Evolutionary conservation across 2,329 filamentous ascomycete species (phyloP).

Genomic region (Trichoderma pleuroti): DNA sequence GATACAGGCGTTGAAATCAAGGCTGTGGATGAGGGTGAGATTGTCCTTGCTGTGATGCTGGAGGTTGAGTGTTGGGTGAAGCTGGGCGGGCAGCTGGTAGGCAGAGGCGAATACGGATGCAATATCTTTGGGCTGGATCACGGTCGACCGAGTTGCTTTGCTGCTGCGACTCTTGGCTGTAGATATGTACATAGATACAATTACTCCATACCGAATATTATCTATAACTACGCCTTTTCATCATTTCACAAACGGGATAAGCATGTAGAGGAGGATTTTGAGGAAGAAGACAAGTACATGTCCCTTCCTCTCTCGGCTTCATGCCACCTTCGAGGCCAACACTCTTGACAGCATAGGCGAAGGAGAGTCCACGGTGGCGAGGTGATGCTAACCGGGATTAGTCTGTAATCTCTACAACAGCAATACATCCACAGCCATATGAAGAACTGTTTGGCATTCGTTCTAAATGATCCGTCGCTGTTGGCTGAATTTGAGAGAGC

Average conservation of each 20-base stretch:
- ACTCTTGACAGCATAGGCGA: background rate
- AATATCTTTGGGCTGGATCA: background rate
- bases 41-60: background rate
- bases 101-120: background rate
- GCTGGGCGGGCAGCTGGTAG: background rate
- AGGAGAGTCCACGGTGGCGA: too few species aligned
- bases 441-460: background rate
- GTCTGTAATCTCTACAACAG: background rate
- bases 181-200: background rate
- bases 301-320: background rate
- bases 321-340: background rate
- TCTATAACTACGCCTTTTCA: background rate
- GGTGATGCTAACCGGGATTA: background rate
- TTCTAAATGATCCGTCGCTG: background rate
- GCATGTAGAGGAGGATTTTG: background rate
- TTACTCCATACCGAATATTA: background rate
- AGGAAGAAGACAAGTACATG: background rate
- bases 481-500: background rate
- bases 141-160: background rate
- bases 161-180: background rate
- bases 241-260: background rate
- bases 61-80: background rate
- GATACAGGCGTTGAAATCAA: fast-evolving
- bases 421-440: background rate
- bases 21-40: background rate